Conservation (phyloP, 106 monocot genomes). For the Phalaenopsis equestris region DNA sequence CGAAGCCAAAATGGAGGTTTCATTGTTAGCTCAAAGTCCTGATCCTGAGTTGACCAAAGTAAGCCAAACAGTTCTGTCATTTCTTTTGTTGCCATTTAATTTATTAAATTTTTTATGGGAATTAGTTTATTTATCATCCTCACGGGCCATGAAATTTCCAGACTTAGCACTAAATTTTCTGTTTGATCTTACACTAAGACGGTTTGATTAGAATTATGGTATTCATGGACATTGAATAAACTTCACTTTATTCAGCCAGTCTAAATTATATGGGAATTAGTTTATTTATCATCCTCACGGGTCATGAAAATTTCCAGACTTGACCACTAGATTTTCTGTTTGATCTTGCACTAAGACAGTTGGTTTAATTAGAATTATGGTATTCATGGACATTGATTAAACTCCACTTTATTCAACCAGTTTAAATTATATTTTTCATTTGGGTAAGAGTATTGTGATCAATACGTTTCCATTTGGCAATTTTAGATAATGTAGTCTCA, state of each 20-base stretch:
- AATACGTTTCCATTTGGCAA: neutral
- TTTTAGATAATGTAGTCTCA: neutral
- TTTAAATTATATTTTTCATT: neutral
- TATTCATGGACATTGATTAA: neutral
- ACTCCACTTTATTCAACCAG: neutral
- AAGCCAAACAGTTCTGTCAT: neutral
- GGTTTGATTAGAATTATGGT: neutral
- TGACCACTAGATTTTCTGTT: neutral
- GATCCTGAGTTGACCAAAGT: slow-evolving; percentile 82
- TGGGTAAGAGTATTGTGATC: neutral
- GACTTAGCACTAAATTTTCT: neutral
- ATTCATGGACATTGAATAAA: neutral
- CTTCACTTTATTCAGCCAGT: neutral
- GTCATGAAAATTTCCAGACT: neutral
- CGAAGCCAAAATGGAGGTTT: slow-evolving; percentile 73
- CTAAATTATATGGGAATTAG: neutral
- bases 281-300: neutral
- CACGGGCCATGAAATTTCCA: neutral
- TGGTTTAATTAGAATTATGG: neutral
- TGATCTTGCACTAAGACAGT: neutral
- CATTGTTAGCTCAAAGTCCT: slow-evolving; percentile 68
- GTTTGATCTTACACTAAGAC: neutral
- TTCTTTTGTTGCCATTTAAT: neutral
- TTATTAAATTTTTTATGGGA: neutral
- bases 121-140: neutral